Conservation (phyloP, 768 basidiomycete genomes). For the Hygrocybe punicea region DNA sequence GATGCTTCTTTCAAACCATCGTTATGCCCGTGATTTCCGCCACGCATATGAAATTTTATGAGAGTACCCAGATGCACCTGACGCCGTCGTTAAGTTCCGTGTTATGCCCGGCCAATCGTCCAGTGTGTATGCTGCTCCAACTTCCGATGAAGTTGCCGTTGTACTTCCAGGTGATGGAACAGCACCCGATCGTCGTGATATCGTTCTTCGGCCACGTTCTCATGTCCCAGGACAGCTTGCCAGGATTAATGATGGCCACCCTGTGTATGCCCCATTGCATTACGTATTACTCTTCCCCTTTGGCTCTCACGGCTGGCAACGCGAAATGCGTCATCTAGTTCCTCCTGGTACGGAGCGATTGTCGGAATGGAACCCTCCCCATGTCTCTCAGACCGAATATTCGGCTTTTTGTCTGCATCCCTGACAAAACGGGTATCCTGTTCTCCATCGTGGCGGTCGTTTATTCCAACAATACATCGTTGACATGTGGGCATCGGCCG, state of each 20-base stretch:
- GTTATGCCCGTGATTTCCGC: conserved; percentile 29
- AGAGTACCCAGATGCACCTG: too few relatives aligned
- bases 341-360: neutral
- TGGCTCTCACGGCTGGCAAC: conserved; percentile 40
- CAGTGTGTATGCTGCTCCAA: conserved; percentile 22
- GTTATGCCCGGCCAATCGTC: conserved; percentile 20
- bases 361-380: conserved; percentile 15
- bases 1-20: conserved; percentile 19
- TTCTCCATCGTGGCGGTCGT: conserved; percentile 25
- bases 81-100: conserved; percentile 16
- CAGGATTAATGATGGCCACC: conserved; percentile 33
- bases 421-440: conserved; percentile 17
- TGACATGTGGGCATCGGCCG: conserved; percentile 37
- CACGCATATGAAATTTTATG: conserved; percentile 34
- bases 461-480: conserved; percentile 41
- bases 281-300: conserved; percentile 30
- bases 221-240: conserved; percentile 9
- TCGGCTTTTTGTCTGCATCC: conserved; percentile 35
- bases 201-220: conserved; percentile 21
- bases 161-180: conserved; percentile 33
- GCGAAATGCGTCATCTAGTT: neutral
- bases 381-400: too few relatives aligned
- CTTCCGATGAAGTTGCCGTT: conserved; percentile 38
- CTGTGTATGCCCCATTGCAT: conserved; percentile 30
- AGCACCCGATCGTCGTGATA: conserved; percentile 24